Conservation (phyloP, 2,329 filamentous ascomycete genomes). For the Aspergillus hortae region DNA sequence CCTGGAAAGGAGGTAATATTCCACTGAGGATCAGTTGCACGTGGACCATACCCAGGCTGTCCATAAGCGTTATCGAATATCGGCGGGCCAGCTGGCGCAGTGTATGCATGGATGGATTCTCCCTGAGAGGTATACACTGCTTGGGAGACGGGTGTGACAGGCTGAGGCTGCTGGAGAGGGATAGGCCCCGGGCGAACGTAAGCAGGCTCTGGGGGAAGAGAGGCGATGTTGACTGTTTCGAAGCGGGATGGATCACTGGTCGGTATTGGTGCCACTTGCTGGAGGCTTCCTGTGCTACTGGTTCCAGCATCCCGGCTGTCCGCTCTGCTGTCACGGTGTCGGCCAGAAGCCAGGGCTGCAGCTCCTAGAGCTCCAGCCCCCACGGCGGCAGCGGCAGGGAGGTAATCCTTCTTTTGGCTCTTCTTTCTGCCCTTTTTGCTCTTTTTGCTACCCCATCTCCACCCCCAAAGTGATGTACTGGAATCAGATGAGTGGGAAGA, state of each 20-base stretch:
- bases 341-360: constrained; percentile 38
- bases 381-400: constrained; percentile 32
- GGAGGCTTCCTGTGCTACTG: constrained; percentile 44
- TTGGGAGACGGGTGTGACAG: constrained; percentile 67
- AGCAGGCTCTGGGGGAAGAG: constrained; percentile 24
- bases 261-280: constrained; percentile 64
- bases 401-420: constrained; percentile 15
- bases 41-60: constrained; percentile 15
- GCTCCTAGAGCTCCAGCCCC: constrained; percentile 42
- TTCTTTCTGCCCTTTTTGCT: constrained; percentile 30
- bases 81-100: constrained; percentile 37
- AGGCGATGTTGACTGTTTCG: constrained; percentile 47
- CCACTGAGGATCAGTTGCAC: constrained; percentile 11
- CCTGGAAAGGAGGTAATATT: constrained; percentile 11
- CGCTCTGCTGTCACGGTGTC: constrained; percentile 23
- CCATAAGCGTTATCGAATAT: constrained; percentile 11
- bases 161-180: constrained; percentile 81
- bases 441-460: constrained; percentile 54
- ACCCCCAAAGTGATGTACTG: constrained; percentile 56
- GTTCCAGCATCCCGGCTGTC: constrained; percentile 18
- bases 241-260: constrained; percentile 63
- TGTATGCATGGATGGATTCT: constrained; percentile 38
- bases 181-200: constrained; percentile 55
- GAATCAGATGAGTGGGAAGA: constrained; percentile 52
- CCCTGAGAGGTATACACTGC: constrained; percentile 58